A percentile compares a stretch with the other conserved stretches of the same genome.
Evolutionary conservation across 768 basidiomycete genomes (phyloP).

Genomic region (Suillus bovinus): DNA sequence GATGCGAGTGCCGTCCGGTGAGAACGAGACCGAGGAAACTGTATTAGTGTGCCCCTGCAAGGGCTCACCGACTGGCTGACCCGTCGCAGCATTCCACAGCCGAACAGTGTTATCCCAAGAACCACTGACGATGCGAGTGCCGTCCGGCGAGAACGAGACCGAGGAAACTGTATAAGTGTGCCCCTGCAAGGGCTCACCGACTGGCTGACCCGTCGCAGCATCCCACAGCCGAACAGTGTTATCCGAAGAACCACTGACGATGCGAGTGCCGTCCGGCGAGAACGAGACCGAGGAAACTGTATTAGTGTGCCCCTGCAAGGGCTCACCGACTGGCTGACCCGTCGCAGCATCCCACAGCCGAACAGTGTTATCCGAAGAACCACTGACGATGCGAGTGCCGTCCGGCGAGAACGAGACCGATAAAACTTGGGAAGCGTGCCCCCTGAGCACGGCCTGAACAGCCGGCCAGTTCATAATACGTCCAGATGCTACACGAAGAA

Average conservation of each 20-base stretch:
- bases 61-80: too few relatives aligned
- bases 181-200: neutral
- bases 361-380: neutral
- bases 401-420: neutral
- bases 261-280: neutral
- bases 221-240: neutral
- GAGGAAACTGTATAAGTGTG: accelerated
- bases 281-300: neutral
- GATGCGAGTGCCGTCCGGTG: too few relatives aligned
- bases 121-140: neutral
- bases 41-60: too few relatives aligned
- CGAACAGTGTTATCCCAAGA: neutral
- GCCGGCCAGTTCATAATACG: neutral
- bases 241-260: neutral
- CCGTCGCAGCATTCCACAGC: too few relatives aligned
- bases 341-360: neutral
- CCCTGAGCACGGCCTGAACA: neutral
- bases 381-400: neutral
- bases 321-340: neutral
- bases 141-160: too few relatives aligned
- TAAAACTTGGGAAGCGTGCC: accelerated
- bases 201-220: neutral
- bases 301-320: neutral
- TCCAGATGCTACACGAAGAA: neutral
- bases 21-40: too few relatives aligned